A percentile compares a stretch with the other conserved stretches of the same genome.
phyloP scores from a whole-genome alignment of 371 early-diverging fungal genomes.

The Mortierella sp. region DNA sequence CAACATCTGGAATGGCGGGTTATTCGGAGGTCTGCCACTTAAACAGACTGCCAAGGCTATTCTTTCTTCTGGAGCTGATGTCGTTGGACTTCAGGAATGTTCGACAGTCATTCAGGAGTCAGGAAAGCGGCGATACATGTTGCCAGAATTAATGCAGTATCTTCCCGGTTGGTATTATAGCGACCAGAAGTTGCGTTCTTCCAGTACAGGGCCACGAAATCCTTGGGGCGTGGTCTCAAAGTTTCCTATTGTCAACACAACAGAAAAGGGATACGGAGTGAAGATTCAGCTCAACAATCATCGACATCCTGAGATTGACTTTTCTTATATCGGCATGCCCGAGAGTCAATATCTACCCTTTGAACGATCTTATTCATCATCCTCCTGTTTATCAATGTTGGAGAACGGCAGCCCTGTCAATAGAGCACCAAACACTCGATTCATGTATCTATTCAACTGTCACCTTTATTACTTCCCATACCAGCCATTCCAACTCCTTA shows the following conservation, averaged over 20 bases:
- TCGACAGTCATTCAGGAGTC: slow-evolving; percentile 20
- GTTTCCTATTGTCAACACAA: slow-evolving; percentile 48
- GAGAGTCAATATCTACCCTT: slow-evolving; percentile 32
- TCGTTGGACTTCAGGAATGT: slow-evolving; percentile 57
- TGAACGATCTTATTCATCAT: slow-evolving; percentile 6
- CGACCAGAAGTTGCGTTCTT: slow-evolving; percentile 36
- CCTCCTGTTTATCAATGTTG: not conserved
- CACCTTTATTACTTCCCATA: slow-evolving; percentile 57
- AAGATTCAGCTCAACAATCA: slow-evolving; percentile 52
- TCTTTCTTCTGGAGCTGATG: slow-evolving; percentile 50
- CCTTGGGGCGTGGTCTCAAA: slow-evolving; percentile 57
- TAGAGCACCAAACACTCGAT: slow-evolving; percentile 23
- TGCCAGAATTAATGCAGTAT: slow-evolving; percentile 47
- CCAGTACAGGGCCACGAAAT: slow-evolving; percentile 35
- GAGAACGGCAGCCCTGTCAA: not conserved
- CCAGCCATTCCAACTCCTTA: slow-evolving; percentile 55
- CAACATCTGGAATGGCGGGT: slow-evolving; percentile 57
- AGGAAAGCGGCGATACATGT: slow-evolving; percentile 39
- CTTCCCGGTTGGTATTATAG: slow-evolving; percentile 55
- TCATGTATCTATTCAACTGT: slow-evolving; percentile 57
- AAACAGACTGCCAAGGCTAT: slow-evolving; percentile 52
- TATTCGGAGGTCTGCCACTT: slow-evolving; percentile 19
- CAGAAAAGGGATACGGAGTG: slow-evolving; percentile 51
- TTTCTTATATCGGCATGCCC: slow-evolving; percentile 11
- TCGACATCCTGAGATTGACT: slow-evolving; percentile 40